phyloP scores from a whole-genome alignment of 495 filamentous ascomycete genomes.

The Aspergillus affinis region DNA sequence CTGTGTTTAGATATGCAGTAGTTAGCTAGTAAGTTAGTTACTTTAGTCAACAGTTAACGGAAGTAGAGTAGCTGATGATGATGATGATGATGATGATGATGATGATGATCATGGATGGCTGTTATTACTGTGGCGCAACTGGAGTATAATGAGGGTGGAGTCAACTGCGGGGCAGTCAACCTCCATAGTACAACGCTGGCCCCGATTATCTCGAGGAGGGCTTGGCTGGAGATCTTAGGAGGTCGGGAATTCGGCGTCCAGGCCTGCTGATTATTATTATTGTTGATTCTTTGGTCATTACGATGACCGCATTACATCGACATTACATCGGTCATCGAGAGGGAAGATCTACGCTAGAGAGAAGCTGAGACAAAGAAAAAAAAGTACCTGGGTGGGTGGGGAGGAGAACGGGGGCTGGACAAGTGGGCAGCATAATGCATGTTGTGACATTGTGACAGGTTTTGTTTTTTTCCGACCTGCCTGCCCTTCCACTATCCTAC shows the following conservation, averaged over 20 bases:
- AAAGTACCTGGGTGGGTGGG: not conserved
- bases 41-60: too few relatives aligned
- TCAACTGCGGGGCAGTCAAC: slow-evolving; percentile 2
- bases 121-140: slow-evolving; percentile 4
- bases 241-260: not conserved
- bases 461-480: not conserved
- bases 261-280: too few relatives aligned
- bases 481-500: not conserved
- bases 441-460: not conserved
- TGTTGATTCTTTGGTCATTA: not conserved
- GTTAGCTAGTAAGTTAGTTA: too few relatives aligned
- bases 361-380: not conserved
- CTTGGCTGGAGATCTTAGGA: slow-evolving; percentile 4
- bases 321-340: slow-evolving; percentile 6
- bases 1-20: not conserved
- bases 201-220: not conserved
- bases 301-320: slow-evolving; percentile 9
- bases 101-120: slow-evolving; percentile 1
- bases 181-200: slow-evolving; percentile 1
- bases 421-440: too few relatives aligned
- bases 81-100: slow-evolving; percentile 1
- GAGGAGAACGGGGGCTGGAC: not conserved
- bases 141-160: slow-evolving; percentile 7
- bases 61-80: not conserved
- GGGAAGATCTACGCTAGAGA: not conserved